Evolutionary conservation across 257 asterid genomes (phyloP).

Genomic region (Henckelia pumila): DNA sequence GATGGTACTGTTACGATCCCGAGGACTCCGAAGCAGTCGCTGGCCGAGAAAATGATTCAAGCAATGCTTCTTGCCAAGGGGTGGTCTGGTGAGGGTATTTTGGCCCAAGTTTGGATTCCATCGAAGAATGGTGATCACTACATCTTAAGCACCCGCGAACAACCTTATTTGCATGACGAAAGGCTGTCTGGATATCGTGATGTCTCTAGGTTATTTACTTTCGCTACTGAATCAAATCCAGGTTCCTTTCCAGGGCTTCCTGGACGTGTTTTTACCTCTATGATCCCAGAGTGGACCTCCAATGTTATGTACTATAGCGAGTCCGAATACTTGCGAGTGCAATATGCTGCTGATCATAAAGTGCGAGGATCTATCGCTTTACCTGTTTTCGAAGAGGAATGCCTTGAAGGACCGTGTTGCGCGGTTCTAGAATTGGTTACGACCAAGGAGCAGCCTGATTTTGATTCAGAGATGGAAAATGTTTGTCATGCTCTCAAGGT

Average conservation of each 20-base stretch:
- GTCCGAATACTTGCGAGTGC: constrained; percentile 59
- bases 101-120: constrained; percentile 78
- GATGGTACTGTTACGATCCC: constrained; percentile 36
- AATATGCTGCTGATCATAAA: constrained; percentile 52
- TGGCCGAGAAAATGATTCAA: constrained; percentile 55
- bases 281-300: constrained; percentile 84
- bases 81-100: constrained; percentile 48
- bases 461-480: constrained; percentile 53
- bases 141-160: constrained; percentile 61
- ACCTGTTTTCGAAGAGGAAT: constrained; percentile 58
- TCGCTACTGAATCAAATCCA: constrained; percentile 42
- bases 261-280: constrained; percentile 74
- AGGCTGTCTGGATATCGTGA: constrained; percentile 66
- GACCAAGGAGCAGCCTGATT: constrained; percentile 44
- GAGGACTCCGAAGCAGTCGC: constrained; percentile 35
- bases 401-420: constrained; percentile 43
- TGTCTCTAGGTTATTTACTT: constrained; percentile 57
- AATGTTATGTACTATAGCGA: constrained; percentile 52
- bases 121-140: constrained; percentile 43
- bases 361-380: constrained; percentile 76
- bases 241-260: constrained; percentile 63
- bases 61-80: constrained; percentile 52
- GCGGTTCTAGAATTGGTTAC: constrained; percentile 82
- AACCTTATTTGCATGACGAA: constrained; percentile 60
- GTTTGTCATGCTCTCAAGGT: constrained; percentile 64